A percentile compares a stretch with the other conserved stretches of the same genome.
phyloP scores from a whole-genome alignment of 2,329 filamentous ascomycete species.

The Curvularia eragrostidis region DNA sequence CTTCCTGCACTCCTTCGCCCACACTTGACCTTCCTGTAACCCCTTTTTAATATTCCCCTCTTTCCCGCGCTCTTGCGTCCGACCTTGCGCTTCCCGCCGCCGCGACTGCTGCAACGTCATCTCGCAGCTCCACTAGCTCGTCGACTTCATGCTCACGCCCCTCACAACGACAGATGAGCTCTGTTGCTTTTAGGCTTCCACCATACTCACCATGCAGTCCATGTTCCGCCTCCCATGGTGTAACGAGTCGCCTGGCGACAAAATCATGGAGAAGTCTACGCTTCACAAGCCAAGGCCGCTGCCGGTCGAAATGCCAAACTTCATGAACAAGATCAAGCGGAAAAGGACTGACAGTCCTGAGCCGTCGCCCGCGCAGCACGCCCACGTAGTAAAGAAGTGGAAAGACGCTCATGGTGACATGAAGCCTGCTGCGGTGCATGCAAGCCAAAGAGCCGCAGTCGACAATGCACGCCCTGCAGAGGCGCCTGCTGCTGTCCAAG shows the following conservation, averaged over 20 bases:
- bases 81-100: conserved; percentile 23
- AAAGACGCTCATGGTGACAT: conserved; percentile 46
- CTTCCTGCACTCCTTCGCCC: conserved; percentile 47
- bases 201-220: conserved; percentile 55
- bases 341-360: conserved; percentile 62
- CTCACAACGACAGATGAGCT: conserved; percentile 49
- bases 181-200: conserved; percentile 47
- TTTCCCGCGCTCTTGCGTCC: conserved; percentile 21
- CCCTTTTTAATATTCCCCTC: conserved; percentile 40
- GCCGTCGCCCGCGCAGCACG: conserved; percentile 39
- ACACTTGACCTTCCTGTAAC: conserved; percentile 36
- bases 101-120: conserved; percentile 42
- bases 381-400: conserved; percentile 50
- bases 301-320: conserved; percentile 54
- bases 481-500: conserved; percentile 28
- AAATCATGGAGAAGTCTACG: conserved; percentile 53
- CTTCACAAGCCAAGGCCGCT: conserved; percentile 53
- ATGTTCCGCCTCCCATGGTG: conserved; percentile 60
- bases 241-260: conserved; percentile 51
- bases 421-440: conserved; percentile 30
- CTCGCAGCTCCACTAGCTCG: conserved; percentile 34
- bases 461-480: conserved; percentile 21
- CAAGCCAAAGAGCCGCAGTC: conserved; percentile 4
- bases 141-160: conserved; percentile 42
- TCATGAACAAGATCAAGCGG: conserved; percentile 63